Evolutionary conservation across 139 green algal genomes (phyloP), one percentile per base, ranked within the genome.

Genomic region (Chlamydomonas applanata): DNA sequence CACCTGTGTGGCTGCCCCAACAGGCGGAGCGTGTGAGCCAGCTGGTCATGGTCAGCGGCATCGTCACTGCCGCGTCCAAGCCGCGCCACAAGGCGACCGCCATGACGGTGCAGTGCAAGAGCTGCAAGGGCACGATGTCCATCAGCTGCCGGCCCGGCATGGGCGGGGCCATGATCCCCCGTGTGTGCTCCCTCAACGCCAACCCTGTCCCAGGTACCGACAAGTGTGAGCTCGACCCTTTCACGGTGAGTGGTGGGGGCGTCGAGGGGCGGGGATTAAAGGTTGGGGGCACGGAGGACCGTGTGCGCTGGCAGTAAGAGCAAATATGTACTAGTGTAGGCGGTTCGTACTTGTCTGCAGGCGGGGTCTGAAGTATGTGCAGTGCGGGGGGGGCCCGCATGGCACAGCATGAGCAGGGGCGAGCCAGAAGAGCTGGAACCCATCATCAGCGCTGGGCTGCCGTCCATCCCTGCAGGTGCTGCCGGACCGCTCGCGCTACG

Each of bases 41-140:
- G 76, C 87, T 99, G 60, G 94, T 99, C 35, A 94, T 95, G 84
- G 85, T 99, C 11, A 91, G 90, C 16, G 96, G 96, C 66, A 99
- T 99, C 79, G 87, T 99, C 53, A 99, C 95, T 1, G 85, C 91
- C 1, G 87, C 96, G 9, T 89, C 89, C 4, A 94, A 91, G 52
- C 89, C 93, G 35, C 88, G 91, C 89, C 89, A 95, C 85, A 99
- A 99, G 85, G 94, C 96, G 36, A 97, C 91, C 24, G 78, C 88
- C 77, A 72, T 99, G 49, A 95, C 82, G 17, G 57, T 99, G 14
- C 85, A 93, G 79, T 99, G 96, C 90, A 90, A 90, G 64, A 83
- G 89, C 73, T 98, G 96, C 87, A 85, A 89, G 49, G 84, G 71
- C 59, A 83, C 79, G 33, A 87, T 91, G 86, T 74, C 63, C 9